Evolutionary conservation across 805 yeast genomes (phyloP).

Genomic region (Suhomyces pyralidae): DNA sequence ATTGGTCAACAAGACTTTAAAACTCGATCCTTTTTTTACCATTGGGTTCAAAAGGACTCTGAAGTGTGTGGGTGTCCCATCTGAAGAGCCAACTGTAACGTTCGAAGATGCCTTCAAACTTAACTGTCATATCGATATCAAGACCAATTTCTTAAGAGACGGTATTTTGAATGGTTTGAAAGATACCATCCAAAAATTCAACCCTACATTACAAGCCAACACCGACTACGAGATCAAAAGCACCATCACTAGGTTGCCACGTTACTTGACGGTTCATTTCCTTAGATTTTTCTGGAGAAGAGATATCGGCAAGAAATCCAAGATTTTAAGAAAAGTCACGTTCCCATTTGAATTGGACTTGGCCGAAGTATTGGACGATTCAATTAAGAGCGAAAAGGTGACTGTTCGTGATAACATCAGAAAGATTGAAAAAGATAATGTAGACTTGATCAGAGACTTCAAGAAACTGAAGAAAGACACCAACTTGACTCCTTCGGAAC

Average conservation of each 20-base stretch:
- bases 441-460: slow-evolving; percentile 68
- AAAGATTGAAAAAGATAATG: slow-evolving; percentile 68
- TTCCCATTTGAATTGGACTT: slow-evolving; percentile 93
- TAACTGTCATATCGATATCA: slow-evolving; percentile 82
- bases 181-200: slow-evolving; percentile 76
- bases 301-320: slow-evolving; percentile 85
- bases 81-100: slow-evolving; percentile 21
- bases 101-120: slow-evolving; percentile 64
- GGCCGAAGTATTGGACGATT: slow-evolving; percentile 81
- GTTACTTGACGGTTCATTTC: slow-evolving; percentile 83
- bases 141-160: slow-evolving; percentile 83
- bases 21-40: slow-evolving; percentile 57
- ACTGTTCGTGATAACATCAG: slow-evolving; percentile 75
- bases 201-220: slow-evolving; percentile 64
- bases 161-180: slow-evolving; percentile 73
- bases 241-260: slow-evolving; percentile 76
- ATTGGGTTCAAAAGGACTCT: slow-evolving; percentile 62
- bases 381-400: slow-evolving; percentile 61
- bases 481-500: slow-evolving; percentile 48
- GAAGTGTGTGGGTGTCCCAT: slow-evolving; percentile 53
- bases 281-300: slow-evolving; percentile 96
- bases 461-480: slow-evolving; percentile 53
- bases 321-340: slow-evolving; percentile 88
- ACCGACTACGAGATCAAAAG: slow-evolving; percentile 63
- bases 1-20: slow-evolving; percentile 46